These are phyloP conservation scores for Wickerhamiella alocasiicola DNA, from an alignment of 805 yeast genomes.

Conservation along the genomic window DNA sequence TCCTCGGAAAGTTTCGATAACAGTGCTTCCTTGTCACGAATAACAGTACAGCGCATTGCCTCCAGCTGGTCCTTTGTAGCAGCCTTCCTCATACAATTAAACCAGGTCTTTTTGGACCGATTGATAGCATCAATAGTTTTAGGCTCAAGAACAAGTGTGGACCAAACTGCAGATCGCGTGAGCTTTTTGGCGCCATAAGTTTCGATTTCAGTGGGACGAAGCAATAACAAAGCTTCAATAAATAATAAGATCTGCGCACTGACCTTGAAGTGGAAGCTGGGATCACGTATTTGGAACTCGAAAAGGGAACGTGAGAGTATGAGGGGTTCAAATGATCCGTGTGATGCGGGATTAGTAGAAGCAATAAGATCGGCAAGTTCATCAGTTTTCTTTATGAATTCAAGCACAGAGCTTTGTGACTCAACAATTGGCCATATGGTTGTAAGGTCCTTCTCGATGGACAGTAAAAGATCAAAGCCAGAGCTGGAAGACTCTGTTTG, in stretches of 20 bases:
- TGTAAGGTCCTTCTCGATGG: background rate
- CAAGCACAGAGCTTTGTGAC: background rate
- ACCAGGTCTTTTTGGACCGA: background rate
- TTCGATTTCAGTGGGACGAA: background rate
- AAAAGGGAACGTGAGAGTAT: background rate
- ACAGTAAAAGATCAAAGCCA: background rate
- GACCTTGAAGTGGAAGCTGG: background rate
- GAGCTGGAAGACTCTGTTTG: background rate
- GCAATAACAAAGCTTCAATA: constrained; percentile 8
- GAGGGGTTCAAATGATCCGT: background rate
- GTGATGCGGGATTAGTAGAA: background rate
- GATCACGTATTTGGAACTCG: background rate
- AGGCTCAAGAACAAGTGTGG: background rate
- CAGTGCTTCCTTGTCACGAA: constrained; percentile 1
- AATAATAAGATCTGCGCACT: constrained; percentile 7
- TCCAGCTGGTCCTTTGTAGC: background rate
- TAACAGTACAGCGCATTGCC: background rate
- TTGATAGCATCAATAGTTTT: background rate
- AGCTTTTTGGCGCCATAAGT: background rate
- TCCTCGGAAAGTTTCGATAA: background rate
- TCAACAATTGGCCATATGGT: background rate
- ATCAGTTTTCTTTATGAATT: background rate
- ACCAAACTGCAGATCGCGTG: background rate
- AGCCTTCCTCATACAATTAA: background rate
- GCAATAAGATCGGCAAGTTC: background rate